Base-by-base conservation (phyloP, 257 asterid species). In the Scutellaria baicalensis region DNA sequence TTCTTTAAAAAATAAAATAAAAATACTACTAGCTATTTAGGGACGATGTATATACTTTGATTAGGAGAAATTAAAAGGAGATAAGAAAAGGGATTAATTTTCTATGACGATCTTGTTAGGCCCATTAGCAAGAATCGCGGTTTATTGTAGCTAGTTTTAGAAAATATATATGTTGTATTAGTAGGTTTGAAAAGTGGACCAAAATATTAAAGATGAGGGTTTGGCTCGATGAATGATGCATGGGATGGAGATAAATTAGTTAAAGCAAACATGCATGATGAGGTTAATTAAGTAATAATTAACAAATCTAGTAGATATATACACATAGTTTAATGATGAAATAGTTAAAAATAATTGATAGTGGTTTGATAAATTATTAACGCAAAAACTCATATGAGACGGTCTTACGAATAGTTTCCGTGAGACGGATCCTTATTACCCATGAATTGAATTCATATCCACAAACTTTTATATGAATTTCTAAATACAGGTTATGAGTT, bases 181-280 rank as follows among this genome's bases (percentile, higher is more conserved):
- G 63, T 59, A 27, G 75, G 74, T 75, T 81, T 73, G 78, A 82
- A 69, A 59, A 42, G 77, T 71, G 49, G 83, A 74, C 67, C 66
- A 59, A 68, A 55, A 54, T 54, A 9, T 58, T 71, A n/a, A 7
- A 59, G 64, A 63, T 20, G 74, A 71, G 59, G 23, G 86, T 69
- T 88, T 84, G 91, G 90, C 93, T 89, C 91, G 88, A 89, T 84
- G 84, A 75, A 67, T 68, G 51, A 58, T 39, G 77, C 71, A 64
- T 70, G 73, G 66, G 50, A 47, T 66, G 59, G 8, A 43, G 31
- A 70, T 77, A 64, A 64, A 62, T 73, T 59, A 23, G 67, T 58
- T 69, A 62, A 66, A 45, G 75, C 40, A 56, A 56, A 27, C 33
- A 27, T 27, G 33, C 33, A 27, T 27, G 55, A 36, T 63, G 68